These are phyloP conservation scores for Cyclostephanos tholiformis DNA, from an alignment of 108 stramenopile genomes.

Conservation along the genomic window DNA sequence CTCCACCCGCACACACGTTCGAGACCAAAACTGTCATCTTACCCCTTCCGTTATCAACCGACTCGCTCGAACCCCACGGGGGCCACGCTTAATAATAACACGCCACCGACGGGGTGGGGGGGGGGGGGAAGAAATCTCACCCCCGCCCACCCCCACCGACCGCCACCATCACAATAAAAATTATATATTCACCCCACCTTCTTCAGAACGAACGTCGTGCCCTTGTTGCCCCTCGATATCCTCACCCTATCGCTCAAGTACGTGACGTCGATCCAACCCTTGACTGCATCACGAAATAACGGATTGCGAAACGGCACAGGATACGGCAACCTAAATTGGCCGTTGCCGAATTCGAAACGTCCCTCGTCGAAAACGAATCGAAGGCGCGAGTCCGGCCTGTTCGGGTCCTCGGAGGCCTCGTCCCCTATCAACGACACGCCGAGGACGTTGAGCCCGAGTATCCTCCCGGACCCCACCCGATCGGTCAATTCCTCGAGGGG, in stretches of 20 bases:
- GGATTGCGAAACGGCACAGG: constrained; percentile 86
- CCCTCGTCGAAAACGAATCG: constrained; percentile 89
- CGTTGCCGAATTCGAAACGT: constrained; percentile 61
- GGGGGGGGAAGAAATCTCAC: too few relatives aligned
- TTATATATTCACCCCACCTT: neutral
- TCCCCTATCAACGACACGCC: constrained; percentile 78
- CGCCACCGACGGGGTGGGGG: too few relatives aligned
- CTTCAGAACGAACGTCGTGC: constrained; percentile 23
- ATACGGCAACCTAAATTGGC: constrained; percentile 67
- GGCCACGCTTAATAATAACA: too few relatives aligned
- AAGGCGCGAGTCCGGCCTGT: constrained; percentile 73
- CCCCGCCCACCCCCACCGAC: too few relatives aligned
- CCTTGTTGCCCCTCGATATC: constrained; percentile 28
- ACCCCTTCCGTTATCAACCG: too few relatives aligned
- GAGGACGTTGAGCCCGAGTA: constrained; percentile 78
- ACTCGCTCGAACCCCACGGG: too few relatives aligned
- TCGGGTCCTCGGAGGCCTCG: constrained; percentile 71
- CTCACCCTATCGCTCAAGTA: constrained; percentile 71
- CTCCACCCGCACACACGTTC: too few relatives aligned
- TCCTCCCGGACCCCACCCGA: constrained; percentile 67
- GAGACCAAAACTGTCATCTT: too few relatives aligned
- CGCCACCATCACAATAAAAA: too few relatives aligned
- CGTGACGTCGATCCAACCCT: constrained; percentile 90
- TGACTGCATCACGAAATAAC: constrained; percentile 80
- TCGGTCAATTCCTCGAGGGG: constrained; percentile 79